These are phyloP conservation scores for Paracamarosporium sp. DNA, from an alignment of 2,329 filamentous ascomycete genomes.

Conservation along the genomic window DNA sequence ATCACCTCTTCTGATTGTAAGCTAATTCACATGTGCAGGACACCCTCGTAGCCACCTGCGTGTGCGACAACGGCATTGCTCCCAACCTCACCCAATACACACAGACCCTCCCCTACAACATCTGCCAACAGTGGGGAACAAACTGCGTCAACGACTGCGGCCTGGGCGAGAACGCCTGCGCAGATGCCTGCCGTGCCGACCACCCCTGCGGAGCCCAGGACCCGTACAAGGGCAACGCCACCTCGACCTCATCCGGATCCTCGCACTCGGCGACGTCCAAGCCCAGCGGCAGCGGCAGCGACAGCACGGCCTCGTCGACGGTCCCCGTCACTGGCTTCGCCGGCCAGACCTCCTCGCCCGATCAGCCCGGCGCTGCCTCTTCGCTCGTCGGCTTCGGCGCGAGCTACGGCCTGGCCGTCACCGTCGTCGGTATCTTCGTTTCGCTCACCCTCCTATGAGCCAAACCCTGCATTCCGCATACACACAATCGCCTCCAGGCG, in stretches of 20 bases:
- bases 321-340: conserved; percentile 42
- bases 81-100: conserved; percentile 81
- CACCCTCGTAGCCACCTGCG: conserved; percentile 71
- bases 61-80: conserved; percentile 70
- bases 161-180: conserved; percentile 62
- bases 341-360: conserved; percentile 18
- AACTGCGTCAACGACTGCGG: conserved; percentile 70
- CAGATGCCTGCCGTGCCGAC: conserved; percentile 66
- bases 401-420: conserved; percentile 62
- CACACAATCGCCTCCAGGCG: conserved; percentile 2
- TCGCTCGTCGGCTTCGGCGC: conserved; percentile 58
- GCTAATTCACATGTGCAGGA: conserved; percentile 27
- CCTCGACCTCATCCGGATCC: conserved; percentile 53
- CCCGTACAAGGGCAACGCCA: conserved; percentile 66
- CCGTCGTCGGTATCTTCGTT: conserved; percentile 63
- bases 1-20: neutral
- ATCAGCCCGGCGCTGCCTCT: conserved; percentile 44
- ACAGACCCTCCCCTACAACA: conserved; percentile 78
- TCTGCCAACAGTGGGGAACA: conserved; percentile 74
- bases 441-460: conserved; percentile 59
- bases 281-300: conserved; percentile 10
- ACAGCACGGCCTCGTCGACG: conserved; percentile 4
- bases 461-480: too few species aligned
- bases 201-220: conserved; percentile 75
- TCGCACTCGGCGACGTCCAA: conserved; percentile 40